A percentile compares a stretch with the other conserved stretches of the same genome.
Evolutionary conservation across 108 stramenopile species (phyloP).

Genomic region (Nitzschia palea): DNA sequence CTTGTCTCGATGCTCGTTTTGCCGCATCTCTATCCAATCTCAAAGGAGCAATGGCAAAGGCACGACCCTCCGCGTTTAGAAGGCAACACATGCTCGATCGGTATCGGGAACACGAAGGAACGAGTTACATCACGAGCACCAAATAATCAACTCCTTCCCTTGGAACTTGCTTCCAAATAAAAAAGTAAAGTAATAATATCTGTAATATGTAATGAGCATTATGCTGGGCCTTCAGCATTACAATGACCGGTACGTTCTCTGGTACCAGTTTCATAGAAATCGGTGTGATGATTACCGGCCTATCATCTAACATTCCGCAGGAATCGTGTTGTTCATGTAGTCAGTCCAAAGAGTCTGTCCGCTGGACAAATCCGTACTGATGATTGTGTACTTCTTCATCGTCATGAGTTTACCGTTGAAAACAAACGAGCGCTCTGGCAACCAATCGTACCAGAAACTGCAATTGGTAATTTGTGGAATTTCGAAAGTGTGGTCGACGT

Average conservation of each 20-base stretch:
- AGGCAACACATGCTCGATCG: too few species aligned
- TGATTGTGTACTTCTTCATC: conserved; percentile 31
- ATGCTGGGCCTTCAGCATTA: background rate
- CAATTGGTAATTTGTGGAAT: conserved; percentile 2
- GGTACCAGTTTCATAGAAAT: background rate
- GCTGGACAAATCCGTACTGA: conserved; percentile 35
- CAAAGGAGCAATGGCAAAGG: too few species aligned
- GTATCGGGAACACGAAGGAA: too few species aligned
- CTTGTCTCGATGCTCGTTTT: too few species aligned
- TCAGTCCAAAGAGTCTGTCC: background rate
- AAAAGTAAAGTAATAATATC: too few species aligned
- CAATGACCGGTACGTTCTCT: background rate
- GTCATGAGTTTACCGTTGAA: conserved; percentile 52
- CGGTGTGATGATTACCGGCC: background rate
- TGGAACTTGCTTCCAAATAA: too few species aligned
- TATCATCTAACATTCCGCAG: background rate
- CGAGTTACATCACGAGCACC: too few species aligned
- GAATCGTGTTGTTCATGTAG: background rate
- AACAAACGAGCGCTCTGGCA: conserved; percentile 46
- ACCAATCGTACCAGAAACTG: conserved; percentile 17
- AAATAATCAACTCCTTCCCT: too few species aligned
- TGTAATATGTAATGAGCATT: background rate
- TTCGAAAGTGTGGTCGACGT: conserved; percentile 32
- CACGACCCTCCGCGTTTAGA: too few species aligned
- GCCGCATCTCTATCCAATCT: too few species aligned